phyloP scores from a whole-genome alignment of 2,329 filamentous ascomycete species.

The Pseudocercospora crystallina region DNA sequence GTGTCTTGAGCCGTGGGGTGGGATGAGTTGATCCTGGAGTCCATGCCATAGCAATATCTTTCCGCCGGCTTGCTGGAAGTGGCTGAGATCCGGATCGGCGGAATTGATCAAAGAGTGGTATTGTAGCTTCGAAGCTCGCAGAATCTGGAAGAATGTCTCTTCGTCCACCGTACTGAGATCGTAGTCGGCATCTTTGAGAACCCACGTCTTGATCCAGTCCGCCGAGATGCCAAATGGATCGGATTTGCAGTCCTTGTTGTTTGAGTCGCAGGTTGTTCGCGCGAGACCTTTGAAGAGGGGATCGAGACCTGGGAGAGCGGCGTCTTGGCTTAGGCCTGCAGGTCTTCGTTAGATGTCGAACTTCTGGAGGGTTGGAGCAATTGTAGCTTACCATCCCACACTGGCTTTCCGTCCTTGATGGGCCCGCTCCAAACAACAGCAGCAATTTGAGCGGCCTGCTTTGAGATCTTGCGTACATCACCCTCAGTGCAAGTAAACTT shows the following conservation, averaged over 20 bases:
- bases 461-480: constrained; percentile 27
- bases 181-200: constrained; percentile 30
- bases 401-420: constrained; percentile 20
- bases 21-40: constrained; percentile 39
- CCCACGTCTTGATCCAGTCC: constrained; percentile 38
- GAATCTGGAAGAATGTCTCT: constrained; percentile 18
- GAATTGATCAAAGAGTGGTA: constrained; percentile 39
- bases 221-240: constrained; percentile 33
- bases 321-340: constrained; percentile 12
- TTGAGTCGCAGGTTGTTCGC: constrained; percentile 28
- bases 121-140: constrained; percentile 15
- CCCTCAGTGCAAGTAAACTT: constrained; percentile 27
- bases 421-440: constrained; percentile 36
- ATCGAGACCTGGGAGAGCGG: constrained; percentile 24
- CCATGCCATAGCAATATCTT: constrained; percentile 46
- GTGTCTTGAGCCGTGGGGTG: constrained; percentile 34
- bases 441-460: constrained; percentile 33
- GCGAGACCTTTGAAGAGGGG: constrained; percentile 26
- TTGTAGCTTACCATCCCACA: constrained; percentile 31
- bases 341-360: too few species aligned
- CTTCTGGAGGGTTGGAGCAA: too few species aligned
- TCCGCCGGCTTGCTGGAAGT: constrained; percentile 36
- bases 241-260: constrained; percentile 25
- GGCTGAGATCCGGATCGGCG: constrained; percentile 37
- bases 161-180: constrained; percentile 22